Base-by-base conservation (phyloP, 140 eudicot species). In the Anethum foeniculum region DNA sequence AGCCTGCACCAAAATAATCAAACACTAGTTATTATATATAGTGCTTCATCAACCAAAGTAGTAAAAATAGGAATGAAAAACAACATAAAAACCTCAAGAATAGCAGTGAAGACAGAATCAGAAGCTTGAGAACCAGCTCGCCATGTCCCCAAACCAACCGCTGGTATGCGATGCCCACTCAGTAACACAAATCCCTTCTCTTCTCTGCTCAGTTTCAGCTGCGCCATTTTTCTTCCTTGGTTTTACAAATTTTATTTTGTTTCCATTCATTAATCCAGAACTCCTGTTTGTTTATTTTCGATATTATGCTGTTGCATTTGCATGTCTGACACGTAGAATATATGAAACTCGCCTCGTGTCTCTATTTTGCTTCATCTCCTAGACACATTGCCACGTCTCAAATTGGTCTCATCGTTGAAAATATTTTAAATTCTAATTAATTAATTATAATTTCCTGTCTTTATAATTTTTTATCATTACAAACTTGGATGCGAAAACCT, bases 131-230 rank as follows among this genome's bases (percentile, higher is more conserved):
- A 77, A 19, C 79, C 85, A 11, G 97, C 82, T 76, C 73, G 74
- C 97, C 97, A 91, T 13, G 97, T 89, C 21, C 92, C 94, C 28
- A 91, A 77, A 60, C 97, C 97, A 78, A 89, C 83, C 12, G 93
- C 90, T 0, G 92, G 97, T 8, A 91, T 91, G 6, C 36, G 75
- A 69, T 85, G 97, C 6, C 93, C 93, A 19, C 93, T 91, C 77
- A 82, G 25, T 30, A 91, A 48, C 80, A 73, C 77, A 46, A 91
- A 89, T 6, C 79, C 10, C 32, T 68, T 28, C 10, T 68, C 74
- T 68, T 68, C 9, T 41, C 51, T 77, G 82, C 77, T 80, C 14
- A 39, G 60, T 48, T 71, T 85, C 86, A 84, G 86, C 83, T 89
- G 89, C 25, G 90, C 90, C 90, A 89, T 82, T 32, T 47, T 13